Evolutionary conservation across 768 basidiomycete genomes (phyloP).

Genomic region (Trametopsis cervina): DNA sequence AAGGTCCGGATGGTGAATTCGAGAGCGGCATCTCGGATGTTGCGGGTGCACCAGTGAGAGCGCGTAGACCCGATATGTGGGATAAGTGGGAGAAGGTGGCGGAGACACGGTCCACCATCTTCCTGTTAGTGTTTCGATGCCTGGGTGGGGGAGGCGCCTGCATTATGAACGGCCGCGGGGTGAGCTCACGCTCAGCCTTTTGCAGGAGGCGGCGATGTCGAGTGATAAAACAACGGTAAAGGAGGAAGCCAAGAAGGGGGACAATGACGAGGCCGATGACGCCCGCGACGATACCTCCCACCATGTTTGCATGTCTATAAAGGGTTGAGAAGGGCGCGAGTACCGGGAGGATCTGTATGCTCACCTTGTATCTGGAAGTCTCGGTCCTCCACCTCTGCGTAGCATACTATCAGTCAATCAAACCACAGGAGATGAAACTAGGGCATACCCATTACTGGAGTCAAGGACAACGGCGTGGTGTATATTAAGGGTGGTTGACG

Average conservation of each 20-base stretch:
- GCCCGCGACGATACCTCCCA: not conserved
- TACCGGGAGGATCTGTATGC: not conserved
- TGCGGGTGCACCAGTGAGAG: too few species aligned
- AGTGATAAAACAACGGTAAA: not conserved
- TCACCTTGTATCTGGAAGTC: too few species aligned
- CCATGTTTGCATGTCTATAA: not conserved
- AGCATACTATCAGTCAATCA: too few species aligned
- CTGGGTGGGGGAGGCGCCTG: not conserved
- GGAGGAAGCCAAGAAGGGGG: not conserved
- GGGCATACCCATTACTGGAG: not conserved
- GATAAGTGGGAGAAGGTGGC: not conserved
- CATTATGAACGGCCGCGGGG: not conserved
- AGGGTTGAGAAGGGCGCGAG: not conserved
- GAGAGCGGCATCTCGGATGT: too few species aligned
- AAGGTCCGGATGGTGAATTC: too few species aligned
- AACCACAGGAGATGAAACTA: not conserved
- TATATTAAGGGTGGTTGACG: not conserved
- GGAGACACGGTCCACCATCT: not conserved
- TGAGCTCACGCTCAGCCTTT: not conserved
- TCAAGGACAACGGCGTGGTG: slow-evolving; percentile 1
- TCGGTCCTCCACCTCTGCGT: too few species aligned
- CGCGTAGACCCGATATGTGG: too few species aligned
- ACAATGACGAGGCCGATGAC: not conserved
- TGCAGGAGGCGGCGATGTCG: too few species aligned
- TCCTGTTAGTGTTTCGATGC: not conserved